Base-by-base conservation (phyloP, 441 rosid species). In the Adansonia gregorii region DNA sequence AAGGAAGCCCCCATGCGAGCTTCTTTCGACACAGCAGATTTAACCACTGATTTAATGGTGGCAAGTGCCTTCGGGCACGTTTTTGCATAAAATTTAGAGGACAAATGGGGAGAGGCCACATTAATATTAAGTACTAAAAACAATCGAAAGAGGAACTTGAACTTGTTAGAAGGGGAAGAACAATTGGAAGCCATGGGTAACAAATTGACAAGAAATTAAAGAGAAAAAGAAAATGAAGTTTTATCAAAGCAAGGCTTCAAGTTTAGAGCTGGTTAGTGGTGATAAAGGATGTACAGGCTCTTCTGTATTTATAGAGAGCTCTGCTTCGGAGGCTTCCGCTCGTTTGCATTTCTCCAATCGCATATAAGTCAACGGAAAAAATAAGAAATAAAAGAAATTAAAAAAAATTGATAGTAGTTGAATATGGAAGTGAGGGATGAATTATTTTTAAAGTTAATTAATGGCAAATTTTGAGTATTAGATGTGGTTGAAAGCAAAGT, bases 1-100 rank as follows among this genome's bases (percentile, higher is more conserved):
- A 86, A 80, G 3, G 85, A 84, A 65, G 90, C 90, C 10, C 77
- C 88, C 41, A 82, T 76, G 51, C 88, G 80, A 12, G 78, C 11
- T 35, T 87, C 83, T 15, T 72, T 61, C 1, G 27, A 19, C 1
- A 83, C 81, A 10, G 90, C 86, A 49, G 64, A 52, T 12, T 11
- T 17, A 76, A 81, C 83, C 46, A 60, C 86, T 55, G 64, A 27
- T 0, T 80, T 80, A 12, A 85, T 83, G 0, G 78, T 79, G 67
- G 82, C 8, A 12, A 54, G 83, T 6, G 86, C 77, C n/a, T 61
- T 77, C 7, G 83, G 85, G 76, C 88, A 87, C 11, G 80, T 64
- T 31, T 60, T 49, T 12, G 80, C 78, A 39, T 85, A 87, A 49
- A 83, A 82, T 78, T 15, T 81, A 4, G 82, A 35, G 11, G 88